Percentiles rank a stretch among this genome's conserved stretches.
These are phyloP conservation scores for Prunus salicina DNA, from an alignment of 306 rosid genomes.

Conservation along the genomic window DNA sequence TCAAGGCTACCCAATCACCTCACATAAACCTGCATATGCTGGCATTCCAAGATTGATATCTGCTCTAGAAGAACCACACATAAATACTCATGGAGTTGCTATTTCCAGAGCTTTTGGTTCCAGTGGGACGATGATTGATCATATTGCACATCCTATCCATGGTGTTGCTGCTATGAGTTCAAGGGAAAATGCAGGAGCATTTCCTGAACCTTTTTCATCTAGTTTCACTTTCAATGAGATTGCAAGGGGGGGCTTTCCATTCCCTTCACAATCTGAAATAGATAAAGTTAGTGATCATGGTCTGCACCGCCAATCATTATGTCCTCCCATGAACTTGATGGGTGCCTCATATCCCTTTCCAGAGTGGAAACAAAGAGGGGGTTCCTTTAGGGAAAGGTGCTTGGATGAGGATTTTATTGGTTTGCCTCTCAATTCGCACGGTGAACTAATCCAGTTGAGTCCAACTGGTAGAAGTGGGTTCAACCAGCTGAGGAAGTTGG, in stretches of 20 bases:
- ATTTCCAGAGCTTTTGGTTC: constrained; percentile 47
- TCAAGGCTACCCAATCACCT: constrained; percentile 35
- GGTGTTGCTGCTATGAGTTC: constrained; percentile 42
- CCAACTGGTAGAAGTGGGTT: constrained; percentile 41
- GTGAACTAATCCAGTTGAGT: constrained; percentile 76
- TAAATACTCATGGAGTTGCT: constrained; percentile 33
- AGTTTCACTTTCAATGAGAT: constrained; percentile 42
- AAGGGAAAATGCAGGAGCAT: constrained; percentile 35
- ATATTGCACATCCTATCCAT: constrained; percentile 35
- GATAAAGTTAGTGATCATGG: constrained; percentile 32
- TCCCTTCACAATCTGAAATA: constrained; percentile 38
- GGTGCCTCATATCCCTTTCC: constrained; percentile 38
- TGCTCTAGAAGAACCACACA: constrained; percentile 35
- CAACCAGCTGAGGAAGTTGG: constrained; percentile 44
- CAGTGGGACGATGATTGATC: constrained; percentile 43
- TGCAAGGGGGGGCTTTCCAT: constrained; percentile 39
- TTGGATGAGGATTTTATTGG: constrained; percentile 50
- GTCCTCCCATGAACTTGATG: constrained; percentile 42
- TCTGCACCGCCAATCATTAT: constrained; percentile 31
- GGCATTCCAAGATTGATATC: constrained; percentile 41
- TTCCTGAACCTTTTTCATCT: constrained; percentile 47
- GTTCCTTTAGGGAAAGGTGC: constrained; percentile 34
- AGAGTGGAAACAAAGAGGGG: constrained; percentile 46
- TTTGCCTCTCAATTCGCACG: constrained; percentile 94
- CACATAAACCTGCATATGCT: constrained; percentile 36